Evolutionary conservation across 1,284 basidiomycete species (phyloP), one percentile per base, ranked within the genome.

Genomic region (Cryptococcus neoformans): DNA sequence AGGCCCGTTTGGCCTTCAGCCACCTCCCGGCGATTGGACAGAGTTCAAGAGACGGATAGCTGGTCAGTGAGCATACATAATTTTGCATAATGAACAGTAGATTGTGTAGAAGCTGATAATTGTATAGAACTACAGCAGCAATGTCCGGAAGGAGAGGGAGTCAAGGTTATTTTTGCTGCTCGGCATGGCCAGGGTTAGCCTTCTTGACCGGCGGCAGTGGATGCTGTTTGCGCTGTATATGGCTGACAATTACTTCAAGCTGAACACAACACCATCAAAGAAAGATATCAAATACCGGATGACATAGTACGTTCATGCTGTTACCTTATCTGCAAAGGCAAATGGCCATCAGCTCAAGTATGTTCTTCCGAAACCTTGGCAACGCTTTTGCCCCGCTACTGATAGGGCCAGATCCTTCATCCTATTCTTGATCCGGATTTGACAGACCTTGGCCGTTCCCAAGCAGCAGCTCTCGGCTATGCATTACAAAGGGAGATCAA

Each of bases 81-180:
- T 21, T 21, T 21, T 21, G 21, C 21, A 21, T 21, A 21, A 21
- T 21, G 21, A 21, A 21, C 21, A 21, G 21, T 21, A 21, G 21
- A 21, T 21, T 21, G 21, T 21, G 21, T 21, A 21, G n/a, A 21
- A 21, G 35, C 21, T 51, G 28, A 17, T 35, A 36, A 36, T 37
- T 21, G 9, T 9, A 28, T 49, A 69, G 68, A 62, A 39, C 57
- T 69, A 4, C 49, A 68, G 11, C 50, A 21, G 6, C 35, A 11
- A 10, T 54, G 55, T 56, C 54, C 21, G 28, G 50, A 49, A 34
- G 64, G 61, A 40, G 62, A 68, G 55, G 56, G 49, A 17, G 58
- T 72, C 58, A 67, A 65, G 37, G 70, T 72, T 16, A 53, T 72
- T 17, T 17, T 63, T 47, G 59, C 64, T 1, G 68, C 67, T 14